Evolutionary conservation across 148 eudicot species (phyloP).

Genomic region (Salicornia ramosissima): DNA sequence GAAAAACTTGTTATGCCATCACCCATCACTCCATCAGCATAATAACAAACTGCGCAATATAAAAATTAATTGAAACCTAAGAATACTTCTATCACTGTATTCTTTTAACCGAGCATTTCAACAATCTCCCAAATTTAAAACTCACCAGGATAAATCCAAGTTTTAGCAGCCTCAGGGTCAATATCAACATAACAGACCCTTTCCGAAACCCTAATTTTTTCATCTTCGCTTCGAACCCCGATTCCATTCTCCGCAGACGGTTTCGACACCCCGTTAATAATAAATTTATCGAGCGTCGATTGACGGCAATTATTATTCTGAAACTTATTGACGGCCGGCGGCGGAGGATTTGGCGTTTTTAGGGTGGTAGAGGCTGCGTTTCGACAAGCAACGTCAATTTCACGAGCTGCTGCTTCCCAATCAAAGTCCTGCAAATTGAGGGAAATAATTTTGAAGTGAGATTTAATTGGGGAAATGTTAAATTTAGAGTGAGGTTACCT

Average conservation of each 20-base stretch:
- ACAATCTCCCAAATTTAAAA: not conserved
- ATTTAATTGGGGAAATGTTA: not conserved
- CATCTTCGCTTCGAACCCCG: conserved; percentile 12
- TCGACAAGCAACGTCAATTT: conserved; percentile 66
- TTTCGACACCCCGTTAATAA: conserved; percentile 24
- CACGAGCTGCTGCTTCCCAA: conserved; percentile 84
- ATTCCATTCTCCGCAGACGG: conserved; percentile 1
- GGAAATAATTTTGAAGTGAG: not conserved
- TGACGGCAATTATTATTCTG: conserved; percentile 33
- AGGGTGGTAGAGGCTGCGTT: conserved; percentile 9
- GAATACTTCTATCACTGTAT: not conserved
- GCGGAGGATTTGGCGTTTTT: conserved; percentile 13
- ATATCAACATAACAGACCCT: conserved; percentile 36
- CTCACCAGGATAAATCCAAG: conserved; percentile 91
- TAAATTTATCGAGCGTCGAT: conserved; percentile 54
- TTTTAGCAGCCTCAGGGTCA: conserved; percentile 72
- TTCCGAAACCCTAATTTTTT: conserved; percentile 24
- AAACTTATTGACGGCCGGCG: conserved; percentile 9
- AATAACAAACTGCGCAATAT: not conserved
- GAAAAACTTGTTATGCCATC: not conserved
- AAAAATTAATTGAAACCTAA: not conserved
- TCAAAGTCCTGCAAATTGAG: conserved; percentile 53
- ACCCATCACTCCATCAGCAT: not conserved
- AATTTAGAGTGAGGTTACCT: conserved; percentile 14
- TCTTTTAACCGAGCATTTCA: not conserved